Conservation (phyloP, 441 rosid species). For the Populus trichocarpa region DNA sequence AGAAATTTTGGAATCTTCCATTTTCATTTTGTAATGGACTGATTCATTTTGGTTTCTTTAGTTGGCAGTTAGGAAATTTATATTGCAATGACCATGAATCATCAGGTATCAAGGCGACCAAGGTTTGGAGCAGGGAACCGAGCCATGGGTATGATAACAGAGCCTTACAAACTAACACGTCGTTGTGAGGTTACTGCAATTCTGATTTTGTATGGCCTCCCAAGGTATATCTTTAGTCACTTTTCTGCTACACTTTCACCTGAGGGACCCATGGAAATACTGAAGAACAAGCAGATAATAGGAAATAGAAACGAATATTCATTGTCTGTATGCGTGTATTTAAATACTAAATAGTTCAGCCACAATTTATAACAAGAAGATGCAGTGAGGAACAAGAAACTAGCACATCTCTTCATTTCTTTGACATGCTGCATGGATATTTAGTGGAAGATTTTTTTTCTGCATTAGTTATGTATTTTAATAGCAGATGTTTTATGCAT, state of each 20-base stretch:
- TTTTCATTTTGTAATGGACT: conserved; percentile 9
- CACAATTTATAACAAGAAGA: background rate
- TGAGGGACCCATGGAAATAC: background rate
- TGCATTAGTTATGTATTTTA: background rate
- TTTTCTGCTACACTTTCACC: background rate
- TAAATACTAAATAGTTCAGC: background rate
- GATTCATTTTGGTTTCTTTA: background rate
- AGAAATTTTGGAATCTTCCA: conserved; percentile 13
- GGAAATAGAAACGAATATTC: background rate
- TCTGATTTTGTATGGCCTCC: conserved; percentile 91
- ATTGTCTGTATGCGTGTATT: background rate
- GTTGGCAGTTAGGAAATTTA: conserved; percentile 15
- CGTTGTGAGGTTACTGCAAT: conserved; percentile 96
- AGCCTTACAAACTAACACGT: conserved; percentile 75
- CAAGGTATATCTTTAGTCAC: conserved; percentile 52
- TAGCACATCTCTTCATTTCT: background rate
- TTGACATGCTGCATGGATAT: background rate
- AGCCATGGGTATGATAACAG: conserved; percentile 64
- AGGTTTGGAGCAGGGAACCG: conserved; percentile 65
- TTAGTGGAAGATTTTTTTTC: conserved; percentile 3
- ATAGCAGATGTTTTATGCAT: conserved; percentile 11
- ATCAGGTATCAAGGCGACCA: conserved; percentile 74
- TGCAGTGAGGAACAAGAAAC: background rate
- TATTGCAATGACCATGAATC: conserved; percentile 12
- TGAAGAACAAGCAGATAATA: conserved; percentile 28